A percentile compares a stretch with the other conserved stretches of the same genome.
These are phyloP conservation scores for Ophiostoma ulmi DNA, from an alignment of 2,329 filamentous ascomycete species.

Conservation along the genomic window DNA sequence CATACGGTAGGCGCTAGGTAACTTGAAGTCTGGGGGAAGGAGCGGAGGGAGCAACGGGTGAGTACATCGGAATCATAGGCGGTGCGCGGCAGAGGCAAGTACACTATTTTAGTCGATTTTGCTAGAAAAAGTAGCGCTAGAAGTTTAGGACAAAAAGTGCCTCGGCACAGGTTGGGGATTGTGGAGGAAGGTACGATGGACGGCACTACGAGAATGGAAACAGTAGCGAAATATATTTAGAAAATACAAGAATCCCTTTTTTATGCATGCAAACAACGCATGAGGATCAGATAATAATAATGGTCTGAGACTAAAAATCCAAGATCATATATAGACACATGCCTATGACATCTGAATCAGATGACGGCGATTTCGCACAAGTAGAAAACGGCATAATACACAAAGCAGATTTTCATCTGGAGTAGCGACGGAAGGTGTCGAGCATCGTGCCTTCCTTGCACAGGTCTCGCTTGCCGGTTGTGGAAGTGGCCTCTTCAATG, in stretches of 20 bases:
- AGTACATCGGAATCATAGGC: background rate
- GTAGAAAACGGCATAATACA: background rate
- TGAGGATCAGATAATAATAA: background rate
- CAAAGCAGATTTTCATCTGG: background rate
- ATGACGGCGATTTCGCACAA: background rate
- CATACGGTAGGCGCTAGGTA: background rate
- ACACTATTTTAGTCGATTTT: background rate
- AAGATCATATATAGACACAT: background rate
- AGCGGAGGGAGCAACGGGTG: background rate
- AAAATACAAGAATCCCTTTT: background rate
- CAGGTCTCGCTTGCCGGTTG: background rate
- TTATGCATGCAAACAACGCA: background rate
- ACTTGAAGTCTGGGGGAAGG: constrained; percentile 5
- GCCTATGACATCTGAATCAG: background rate
- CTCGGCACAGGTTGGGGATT: background rate
- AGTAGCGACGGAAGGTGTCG: background rate
- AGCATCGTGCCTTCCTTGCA: constrained; percentile 1
- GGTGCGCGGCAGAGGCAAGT: background rate
- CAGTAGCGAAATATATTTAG: background rate
- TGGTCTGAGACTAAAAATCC: no score
- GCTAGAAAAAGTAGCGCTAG: background rate
- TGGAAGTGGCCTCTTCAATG: background rate
- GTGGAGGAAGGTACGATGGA: constrained; percentile 3
- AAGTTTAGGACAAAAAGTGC: background rate
- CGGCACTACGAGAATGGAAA: background rate